Base-by-base conservation (phyloP, 192 early-diverging fungal species). In the Paraglomus brasilianum region DNA sequence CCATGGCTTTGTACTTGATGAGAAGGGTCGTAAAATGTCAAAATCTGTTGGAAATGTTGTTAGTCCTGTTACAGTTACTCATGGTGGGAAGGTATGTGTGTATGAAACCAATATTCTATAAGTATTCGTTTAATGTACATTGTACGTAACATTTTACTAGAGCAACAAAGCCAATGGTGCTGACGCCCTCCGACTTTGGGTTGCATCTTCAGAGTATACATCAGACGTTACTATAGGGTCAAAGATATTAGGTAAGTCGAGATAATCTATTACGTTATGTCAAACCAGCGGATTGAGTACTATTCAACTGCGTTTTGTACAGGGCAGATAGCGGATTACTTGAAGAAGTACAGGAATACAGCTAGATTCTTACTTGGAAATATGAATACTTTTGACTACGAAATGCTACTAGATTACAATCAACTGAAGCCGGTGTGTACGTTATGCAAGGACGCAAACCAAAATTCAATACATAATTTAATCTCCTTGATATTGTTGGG, bases 1-100 rank as follows among this genome's bases (percentile, higher is more conserved):
- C 0, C 92, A 94, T 65, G 92, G 91, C n/a, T 92, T 94, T 73
- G 79, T 89, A 43, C 75, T 91, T 62, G 92, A 94, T 76, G 88
- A 87, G 63, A 74, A 86, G 21, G 89, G 91, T 4, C 82, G 83
- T 62, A 94, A 94, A 69, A 92, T 92, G 90, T 88, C 89, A 71
- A 94, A 94, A 76, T 89, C 88, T 17, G 57, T 92, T 43, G 92
- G 92, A 30, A 94, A 94, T 72, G 86, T 84, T 14, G 73, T 94
- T 8, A 86, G 83, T 6, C 90, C 92, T 5, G 71, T 74, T 38
- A 46, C 71, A 15, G 82, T 94, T 39, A 88, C 88, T 43, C 45
- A 83, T 36, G 92, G 92, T 42, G 91, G 91, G 15, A 87, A 86
- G 60, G 78, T 76, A 55, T 15, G 24, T 11, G 10, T 40, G 22